phyloP scores from a whole-genome alignment of 306 rosid genomes.

The Cyclanthera cordifolia region DNA sequence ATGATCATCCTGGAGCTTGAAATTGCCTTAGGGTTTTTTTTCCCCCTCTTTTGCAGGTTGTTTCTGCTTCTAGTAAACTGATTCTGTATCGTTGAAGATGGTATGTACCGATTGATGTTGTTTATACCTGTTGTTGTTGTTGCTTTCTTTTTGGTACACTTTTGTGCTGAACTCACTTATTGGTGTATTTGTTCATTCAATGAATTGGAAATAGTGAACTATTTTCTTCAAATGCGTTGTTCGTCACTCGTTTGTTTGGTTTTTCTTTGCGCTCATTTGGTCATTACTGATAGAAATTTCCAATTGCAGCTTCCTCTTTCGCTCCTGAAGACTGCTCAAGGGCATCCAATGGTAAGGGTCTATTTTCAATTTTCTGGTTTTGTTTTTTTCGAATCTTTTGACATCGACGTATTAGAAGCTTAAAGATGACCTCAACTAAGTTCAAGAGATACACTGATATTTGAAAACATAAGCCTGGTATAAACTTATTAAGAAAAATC shows the following conservation, averaged over 20 bases:
- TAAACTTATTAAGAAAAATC: no score
- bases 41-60: not conserved
- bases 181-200: not conserved
- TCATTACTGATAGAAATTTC: not conserved
- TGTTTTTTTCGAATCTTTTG: no score
- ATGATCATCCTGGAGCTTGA: not conserved
- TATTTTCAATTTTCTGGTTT: not conserved
- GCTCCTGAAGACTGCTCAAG: constrained; percentile 27
- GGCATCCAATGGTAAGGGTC: constrained; percentile 19
- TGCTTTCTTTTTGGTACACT: not conserved
- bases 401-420: no score
- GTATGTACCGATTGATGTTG: not conserved
- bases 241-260: not conserved
- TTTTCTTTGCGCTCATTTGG: not conserved
- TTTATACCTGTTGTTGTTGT: not conserved
- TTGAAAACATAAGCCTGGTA: no score
- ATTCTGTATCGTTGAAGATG: not conserved
- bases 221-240: not conserved
- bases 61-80: not conserved
- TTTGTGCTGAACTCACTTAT: not conserved
- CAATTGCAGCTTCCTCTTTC: constrained; percentile 75
- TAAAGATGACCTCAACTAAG: no score
- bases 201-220: not conserved
- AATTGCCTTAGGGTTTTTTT: not conserved
- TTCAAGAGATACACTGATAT: no score